Evolutionary conservation across 345 rosid genomes (phyloP).

Genomic region (Leavenworthia alabamica): DNA sequence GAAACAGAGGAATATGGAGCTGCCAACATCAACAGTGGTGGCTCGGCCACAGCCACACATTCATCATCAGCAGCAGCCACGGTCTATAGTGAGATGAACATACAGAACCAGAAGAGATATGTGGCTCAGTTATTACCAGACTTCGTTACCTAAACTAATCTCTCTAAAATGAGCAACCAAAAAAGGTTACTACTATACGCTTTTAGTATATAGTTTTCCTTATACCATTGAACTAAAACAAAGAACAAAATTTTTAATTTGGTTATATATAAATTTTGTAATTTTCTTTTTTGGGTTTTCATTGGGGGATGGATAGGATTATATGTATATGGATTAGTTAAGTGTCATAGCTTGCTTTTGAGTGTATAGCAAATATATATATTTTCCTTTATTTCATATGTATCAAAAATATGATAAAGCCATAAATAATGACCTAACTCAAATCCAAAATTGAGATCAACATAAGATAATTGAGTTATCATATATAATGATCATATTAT

Average conservation of each 20-base stretch:
- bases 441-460: no score
- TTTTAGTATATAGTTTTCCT: constrained; percentile 58
- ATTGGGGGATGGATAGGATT: constrained; percentile 51
- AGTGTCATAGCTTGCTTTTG: no score
- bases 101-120: constrained; percentile 82
- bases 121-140: constrained; percentile 82
- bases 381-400: no score
- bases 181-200: constrained; percentile 31
- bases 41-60: constrained; percentile 46
- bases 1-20: constrained; percentile 63
- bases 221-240: constrained; percentile 36
- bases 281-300: constrained; percentile 33
- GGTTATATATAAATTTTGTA: constrained; percentile 72
- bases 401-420: no score
- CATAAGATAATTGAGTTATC: no score
- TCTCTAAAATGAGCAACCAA: neutral
- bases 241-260: constrained; percentile 35
- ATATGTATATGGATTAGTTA: no score
- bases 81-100: constrained; percentile 62
- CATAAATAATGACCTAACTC: no score
- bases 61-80: constrained; percentile 30
- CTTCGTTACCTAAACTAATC: constrained; percentile 57
- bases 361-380: no score
- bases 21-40: constrained; percentile 34
- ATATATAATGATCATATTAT: no score